Base-by-base conservation (phyloP, 768 basidiomycete species). In the Paxillus ammoniavirescens region DNA sequence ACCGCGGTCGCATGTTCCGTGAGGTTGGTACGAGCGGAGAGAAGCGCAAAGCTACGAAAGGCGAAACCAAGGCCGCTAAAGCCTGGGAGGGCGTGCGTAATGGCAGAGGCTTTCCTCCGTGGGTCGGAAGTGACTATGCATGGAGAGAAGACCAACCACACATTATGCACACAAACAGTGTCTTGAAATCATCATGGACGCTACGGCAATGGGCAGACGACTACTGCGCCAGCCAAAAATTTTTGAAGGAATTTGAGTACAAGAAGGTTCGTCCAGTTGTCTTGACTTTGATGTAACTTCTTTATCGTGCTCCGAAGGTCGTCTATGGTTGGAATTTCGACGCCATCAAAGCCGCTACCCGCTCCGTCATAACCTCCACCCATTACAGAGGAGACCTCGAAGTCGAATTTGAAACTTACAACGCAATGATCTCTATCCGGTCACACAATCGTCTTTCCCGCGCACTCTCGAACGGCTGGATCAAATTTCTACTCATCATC, bases 141-240 rank as follows among this genome's bases (percentile, higher is more conserved):
- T 72, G 69, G 61, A 68, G 63, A 48, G 66, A 65, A 12, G 67
- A 66, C 35, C 69, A 72, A 1, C 66, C 61, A 44, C 47, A 57
- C 28, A 12, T 65, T 15, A 71, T 61, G 64, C 54, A 61, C 28
- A 18, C 44, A 21, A 35, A 47, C 13, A 63, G 59, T 30, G 60
- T 65, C 7, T 65, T 86, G 42, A 75, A 72, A 51, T 85, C 84
- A 2, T 82, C 82, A 14, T 81, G 80, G 70, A 78, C 84, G 0
- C 64, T 91, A 41, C 74, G 87, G 31, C 77, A 86, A 54, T 93
- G 91, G 91, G 89, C 89, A 8, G 89, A 92, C 59, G 84, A 87
- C 52, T 93, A 91, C 61, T 91, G 89, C 53, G 76, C 79, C 23
- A 87, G 86, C 61, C 73, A 67, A 8, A 91, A 86, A 61, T 67